These are phyloP conservation scores for Coemansia sp. DNA, from an alignment of 192 early-diverging fungal genomes.

Conservation along the genomic window DNA sequence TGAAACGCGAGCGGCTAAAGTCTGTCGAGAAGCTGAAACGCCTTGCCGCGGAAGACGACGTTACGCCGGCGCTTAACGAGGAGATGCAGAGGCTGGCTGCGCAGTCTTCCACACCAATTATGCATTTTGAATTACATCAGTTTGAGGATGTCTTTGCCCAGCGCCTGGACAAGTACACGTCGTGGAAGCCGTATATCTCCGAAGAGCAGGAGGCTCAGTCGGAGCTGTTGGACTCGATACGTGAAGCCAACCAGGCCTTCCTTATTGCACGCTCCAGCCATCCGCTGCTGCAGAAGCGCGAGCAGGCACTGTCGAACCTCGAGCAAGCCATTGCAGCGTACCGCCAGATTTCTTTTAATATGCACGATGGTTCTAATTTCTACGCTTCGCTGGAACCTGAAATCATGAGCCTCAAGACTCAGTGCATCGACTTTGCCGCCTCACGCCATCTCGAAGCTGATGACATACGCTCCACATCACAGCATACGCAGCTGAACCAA, in stretches of 20 bases:
- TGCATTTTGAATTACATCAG: constrained; percentile 72
- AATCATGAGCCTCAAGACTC: too few relatives aligned
- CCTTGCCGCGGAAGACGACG: constrained; percentile 71
- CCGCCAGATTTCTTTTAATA: constrained; percentile 68
- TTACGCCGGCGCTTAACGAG: constrained; percentile 65
- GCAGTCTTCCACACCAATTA: constrained; percentile 53
- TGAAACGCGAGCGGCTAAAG: constrained; percentile 58
- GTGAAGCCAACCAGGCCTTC: constrained; percentile 66
- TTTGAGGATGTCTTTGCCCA: constrained; percentile 74
- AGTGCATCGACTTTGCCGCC: too few relatives aligned
- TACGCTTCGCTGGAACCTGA: constrained; percentile 38
- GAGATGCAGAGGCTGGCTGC: constrained; percentile 65
- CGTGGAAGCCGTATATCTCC: constrained; percentile 56
- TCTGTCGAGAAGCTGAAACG: constrained; percentile 67
- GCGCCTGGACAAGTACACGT: constrained; percentile 70
- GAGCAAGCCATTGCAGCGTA: constrained; percentile 73
- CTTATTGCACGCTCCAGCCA: constrained; percentile 60
- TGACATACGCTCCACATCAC: too few relatives aligned
- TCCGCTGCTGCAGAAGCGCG: constrained; percentile 61
- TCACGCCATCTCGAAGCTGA: too few relatives aligned
- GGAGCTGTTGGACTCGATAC: constrained; percentile 57
- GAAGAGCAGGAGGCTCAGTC: constrained; percentile 64
- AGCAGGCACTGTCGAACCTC: constrained; percentile 73
- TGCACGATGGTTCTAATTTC: constrained; percentile 75
- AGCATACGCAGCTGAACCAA: not conserved